A percentile compares a stretch with the other conserved stretches of the same genome.
Conservation (phyloP, 768 basidiomycete genomes). For the Psilocybe cyanescens region DNA sequence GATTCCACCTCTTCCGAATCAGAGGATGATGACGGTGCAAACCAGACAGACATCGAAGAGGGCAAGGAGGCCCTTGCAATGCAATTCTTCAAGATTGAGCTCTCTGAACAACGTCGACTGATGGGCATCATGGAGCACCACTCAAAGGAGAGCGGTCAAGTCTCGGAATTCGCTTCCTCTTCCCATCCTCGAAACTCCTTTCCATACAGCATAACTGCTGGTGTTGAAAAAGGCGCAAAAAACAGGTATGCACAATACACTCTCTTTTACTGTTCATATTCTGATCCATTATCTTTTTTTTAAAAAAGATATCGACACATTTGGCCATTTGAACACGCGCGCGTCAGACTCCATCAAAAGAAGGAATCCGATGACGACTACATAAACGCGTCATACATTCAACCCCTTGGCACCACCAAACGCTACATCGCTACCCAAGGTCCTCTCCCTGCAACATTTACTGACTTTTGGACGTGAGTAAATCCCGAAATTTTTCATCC, state of each 20-base stretch:
- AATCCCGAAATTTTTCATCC: neutral
- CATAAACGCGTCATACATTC: conserved; percentile 93
- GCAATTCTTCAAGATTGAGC: conserved; percentile 93
- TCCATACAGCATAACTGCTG: conserved; percentile 94
- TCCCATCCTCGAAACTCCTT: conserved; percentile 38
- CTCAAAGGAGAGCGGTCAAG: conserved; percentile 55
- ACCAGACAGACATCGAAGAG: conserved; percentile 54
- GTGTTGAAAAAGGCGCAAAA: conserved; percentile 92
- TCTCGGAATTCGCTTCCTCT: conserved; percentile 10
- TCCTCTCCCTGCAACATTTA: conserved; percentile 85
- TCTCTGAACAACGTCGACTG: conserved; percentile 86
- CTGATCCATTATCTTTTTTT: conserved; percentile 6
- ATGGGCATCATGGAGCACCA: conserved; percentile 94
- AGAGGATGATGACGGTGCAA: conserved; percentile 31
- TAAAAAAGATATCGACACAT: conserved; percentile 85
- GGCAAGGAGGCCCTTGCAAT: conserved; percentile 82
- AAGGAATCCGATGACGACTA: conserved; percentile 69
- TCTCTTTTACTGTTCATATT: neutral
- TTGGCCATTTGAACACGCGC: conserved; percentile 96
- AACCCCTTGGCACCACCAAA: conserved; percentile 79
- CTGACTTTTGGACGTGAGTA: conserved; percentile 93
- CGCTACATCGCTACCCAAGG: conserved; percentile 97
- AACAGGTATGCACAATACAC: conserved; percentile 62
- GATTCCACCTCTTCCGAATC: conserved; percentile 35
- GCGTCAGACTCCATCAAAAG: conserved; percentile 67